Evolutionary conservation across 257 asterid species (phyloP), one percentile per base, ranked within the genome.

Genomic region (Ajuga chamaepitys): DNA sequence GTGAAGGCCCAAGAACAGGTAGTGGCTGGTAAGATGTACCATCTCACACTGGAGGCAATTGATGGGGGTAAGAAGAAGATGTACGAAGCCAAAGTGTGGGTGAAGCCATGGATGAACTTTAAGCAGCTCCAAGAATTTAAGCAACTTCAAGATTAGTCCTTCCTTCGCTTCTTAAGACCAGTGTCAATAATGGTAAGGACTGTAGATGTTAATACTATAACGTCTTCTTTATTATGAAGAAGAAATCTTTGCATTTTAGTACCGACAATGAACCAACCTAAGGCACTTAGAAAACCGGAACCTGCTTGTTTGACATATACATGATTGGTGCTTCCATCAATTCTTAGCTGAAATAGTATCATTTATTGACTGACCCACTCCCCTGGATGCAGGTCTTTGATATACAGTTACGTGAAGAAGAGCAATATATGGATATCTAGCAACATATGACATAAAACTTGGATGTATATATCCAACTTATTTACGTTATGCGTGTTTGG

Each of bases 61-160:
- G 86, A 84, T 66, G 77, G 70, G 55, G 83, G 86, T 53, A 30
- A 71, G 70, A 80, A 55, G 62, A 69, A 79, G 77, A 59, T 59
- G 2, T 87, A 72, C 7, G 86, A 77, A 72, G 95, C 86, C 5
- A 68, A 75, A 67, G 85, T 84, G 34, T 80, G 81, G 88, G 89
- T 68, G 75, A 75, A 82, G 82, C 86, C 89, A 51, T 81, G 92
- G 95, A 52, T 75, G 83, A 84, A 81, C 67, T 82, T 77, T 20
- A 77, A 81, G 82, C 75, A 78, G 78, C 72, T 84, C 67, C 75
- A 80, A 25, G 82, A 78, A 65, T 86, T 86, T 44, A 80, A 57
- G 79, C 73, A 47, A 35, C 56, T 58, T 41, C 25, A 16, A 44
- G 77, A 68, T 1, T 54, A 52, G 16, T 30, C 40, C 64, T 42